These are phyloP conservation scores for Backusella liffmaniae DNA, from an alignment of 192 early-diverging fungal genomes.

Conservation along the genomic window DNA sequence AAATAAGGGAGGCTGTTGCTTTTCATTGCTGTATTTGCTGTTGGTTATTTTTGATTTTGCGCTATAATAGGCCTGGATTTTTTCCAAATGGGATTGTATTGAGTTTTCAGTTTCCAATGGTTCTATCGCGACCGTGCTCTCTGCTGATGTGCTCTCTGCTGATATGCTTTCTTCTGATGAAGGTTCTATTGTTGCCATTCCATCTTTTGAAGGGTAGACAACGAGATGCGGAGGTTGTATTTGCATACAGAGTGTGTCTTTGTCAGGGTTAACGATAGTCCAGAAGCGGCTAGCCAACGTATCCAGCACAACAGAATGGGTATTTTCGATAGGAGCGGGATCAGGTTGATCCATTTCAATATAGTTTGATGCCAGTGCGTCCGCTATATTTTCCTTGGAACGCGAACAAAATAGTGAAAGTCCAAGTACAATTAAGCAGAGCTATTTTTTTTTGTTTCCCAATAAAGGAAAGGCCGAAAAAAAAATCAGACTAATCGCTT, in stretches of 20 bases:
- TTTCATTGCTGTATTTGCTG: neutral
- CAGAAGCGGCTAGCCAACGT: neutral
- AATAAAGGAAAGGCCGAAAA: neutral
- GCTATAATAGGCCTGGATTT: neutral
- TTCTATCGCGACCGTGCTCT: neutral
- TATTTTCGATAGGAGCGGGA: neutral
- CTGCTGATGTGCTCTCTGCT: too few relatives aligned
- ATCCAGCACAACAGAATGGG: neutral
- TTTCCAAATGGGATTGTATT: neutral
- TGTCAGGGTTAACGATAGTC: neutral
- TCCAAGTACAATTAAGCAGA: slow-evolving; percentile 10
- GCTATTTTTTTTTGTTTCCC: neutral
- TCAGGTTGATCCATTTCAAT: neutral
- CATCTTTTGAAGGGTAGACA: neutral
- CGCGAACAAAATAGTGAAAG: slow-evolving; percentile 6
- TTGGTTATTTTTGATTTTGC: neutral
- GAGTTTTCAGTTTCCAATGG: neutral
- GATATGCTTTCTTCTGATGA: neutral
- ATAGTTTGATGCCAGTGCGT: neutral
- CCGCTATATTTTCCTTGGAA: neutral
- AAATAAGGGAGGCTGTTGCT: slow-evolving; percentile 8
- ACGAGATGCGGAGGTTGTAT: neutral
- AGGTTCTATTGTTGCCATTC: neutral
- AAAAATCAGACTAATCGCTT: neutral
- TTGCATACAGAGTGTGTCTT: neutral